These are phyloP conservation scores for Oryza nivara DNA, from an alignment of 176 grass and related monocot species.

Conservation along the genomic window DNA sequence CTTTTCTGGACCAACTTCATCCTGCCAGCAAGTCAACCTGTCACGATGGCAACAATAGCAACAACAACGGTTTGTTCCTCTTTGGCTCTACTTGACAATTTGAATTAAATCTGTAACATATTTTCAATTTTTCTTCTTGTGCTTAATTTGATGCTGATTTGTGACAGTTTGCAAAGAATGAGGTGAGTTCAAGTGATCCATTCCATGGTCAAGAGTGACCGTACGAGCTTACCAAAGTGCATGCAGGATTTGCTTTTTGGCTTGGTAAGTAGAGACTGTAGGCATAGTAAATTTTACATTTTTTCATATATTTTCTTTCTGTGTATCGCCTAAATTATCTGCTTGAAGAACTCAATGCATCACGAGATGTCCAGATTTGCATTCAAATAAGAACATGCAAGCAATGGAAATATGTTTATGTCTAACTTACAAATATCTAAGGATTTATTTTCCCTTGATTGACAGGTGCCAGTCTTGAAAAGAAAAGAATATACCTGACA, in stretches of 20 bases:
- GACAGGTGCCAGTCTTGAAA: background rate
- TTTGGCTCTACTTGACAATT: slow-evolving; percentile 21
- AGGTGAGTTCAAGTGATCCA: slow-evolving; percentile 75
- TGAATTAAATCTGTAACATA: slow-evolving; percentile 13
- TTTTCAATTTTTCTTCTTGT: slow-evolving; percentile 14
- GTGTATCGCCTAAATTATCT: background rate
- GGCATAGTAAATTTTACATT: background rate
- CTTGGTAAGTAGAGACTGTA: slow-evolving; percentile 37
- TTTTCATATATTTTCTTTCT: background rate
- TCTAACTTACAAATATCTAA: background rate
- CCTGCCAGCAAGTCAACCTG: slow-evolving; percentile 72
- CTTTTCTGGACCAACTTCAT: slow-evolving; percentile 91
- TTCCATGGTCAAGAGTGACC: slow-evolving; percentile 83
- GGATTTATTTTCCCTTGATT: slow-evolving; percentile 5
- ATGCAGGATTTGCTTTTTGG: slow-evolving; percentile 24
- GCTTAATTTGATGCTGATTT: slow-evolving; percentile 41
- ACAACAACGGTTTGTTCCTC: slow-evolving; percentile 57
- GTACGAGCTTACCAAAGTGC: slow-evolving; percentile 10
- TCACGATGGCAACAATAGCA: slow-evolving; percentile 61
- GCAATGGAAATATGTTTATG: background rate
- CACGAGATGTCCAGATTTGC: background rate
- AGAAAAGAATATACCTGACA: background rate
- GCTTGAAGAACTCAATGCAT: background rate
- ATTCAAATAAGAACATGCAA: background rate
- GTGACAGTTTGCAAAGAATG: slow-evolving; percentile 84